Evolutionary conservation across 164 flowering plant species (phyloP).

Genomic region (Vitis labrusca): DNA sequence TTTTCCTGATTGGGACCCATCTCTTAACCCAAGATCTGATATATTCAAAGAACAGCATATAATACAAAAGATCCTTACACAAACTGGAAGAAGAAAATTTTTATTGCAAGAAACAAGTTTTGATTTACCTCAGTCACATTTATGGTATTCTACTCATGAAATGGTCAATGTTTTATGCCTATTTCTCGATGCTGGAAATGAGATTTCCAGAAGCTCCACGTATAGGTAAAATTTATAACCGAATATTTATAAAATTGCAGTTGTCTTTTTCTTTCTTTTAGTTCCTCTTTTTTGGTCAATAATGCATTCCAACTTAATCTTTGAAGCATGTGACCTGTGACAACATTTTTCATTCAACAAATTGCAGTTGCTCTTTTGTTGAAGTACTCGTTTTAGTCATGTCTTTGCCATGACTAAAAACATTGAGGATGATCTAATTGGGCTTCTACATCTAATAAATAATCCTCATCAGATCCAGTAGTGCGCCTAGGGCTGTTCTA

Average conservation of each 20-base stretch:
- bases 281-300: too few species aligned
- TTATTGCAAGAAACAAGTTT: conserved; percentile 41
- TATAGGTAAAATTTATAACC: conserved; percentile 52
- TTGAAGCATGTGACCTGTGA: not conserved
- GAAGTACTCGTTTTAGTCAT: too few species aligned
- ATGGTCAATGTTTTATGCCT: conserved; percentile 60
- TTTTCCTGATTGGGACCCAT: conserved; percentile 90
- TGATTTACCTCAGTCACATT: conserved; percentile 64
- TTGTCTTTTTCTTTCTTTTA: too few species aligned
- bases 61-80: conserved; percentile 17
- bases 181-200: conserved; percentile 67
- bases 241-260: not conserved
- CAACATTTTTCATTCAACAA: too few species aligned
- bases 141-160: conserved; percentile 77
- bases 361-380: too few species aligned
- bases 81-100: conserved; percentile 33
- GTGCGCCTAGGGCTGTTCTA: too few species aligned
- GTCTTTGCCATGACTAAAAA: too few species aligned
- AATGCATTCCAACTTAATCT: not conserved
- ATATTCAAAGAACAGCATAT: conserved; percentile 15
- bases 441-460: too few species aligned
- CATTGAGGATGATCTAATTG: too few species aligned
- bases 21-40: conserved; percentile 22
- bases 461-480: too few species aligned
- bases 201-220: conserved; percentile 71